Conservation (phyloP, 805 yeast species). For the Kluyveromyces dobzhanskii region DNA sequence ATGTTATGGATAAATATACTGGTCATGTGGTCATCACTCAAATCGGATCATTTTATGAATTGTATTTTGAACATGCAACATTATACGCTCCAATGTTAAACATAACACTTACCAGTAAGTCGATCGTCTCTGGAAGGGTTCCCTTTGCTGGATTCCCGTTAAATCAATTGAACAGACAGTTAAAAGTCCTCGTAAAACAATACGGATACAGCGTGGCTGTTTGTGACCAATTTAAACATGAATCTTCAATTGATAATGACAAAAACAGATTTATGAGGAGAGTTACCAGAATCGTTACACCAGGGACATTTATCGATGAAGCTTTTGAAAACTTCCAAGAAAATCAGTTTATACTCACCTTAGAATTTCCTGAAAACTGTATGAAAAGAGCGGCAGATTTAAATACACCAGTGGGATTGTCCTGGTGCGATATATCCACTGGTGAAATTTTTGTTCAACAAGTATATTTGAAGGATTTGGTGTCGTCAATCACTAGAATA, state of each 20-base stretch:
- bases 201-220: slow-evolving; percentile 67
- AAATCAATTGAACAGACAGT: slow-evolving; percentile 59
- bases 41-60: slow-evolving; percentile 80
- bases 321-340: slow-evolving; percentile 64
- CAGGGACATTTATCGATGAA: slow-evolving; percentile 89
- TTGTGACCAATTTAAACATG: slow-evolving; percentile 53
- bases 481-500: slow-evolving; percentile 68
- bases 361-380: slow-evolving; percentile 49
- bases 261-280: slow-evolving; percentile 48
- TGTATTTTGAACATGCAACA: slow-evolving; percentile 84
- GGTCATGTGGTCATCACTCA: slow-evolving; percentile 62
- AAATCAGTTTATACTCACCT: slow-evolving; percentile 61
- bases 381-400: slow-evolving; percentile 31
- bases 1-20: slow-evolving; percentile 37
- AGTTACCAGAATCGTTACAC: slow-evolving; percentile 74
- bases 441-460: slow-evolving; percentile 71
- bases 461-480: slow-evolving; percentile 48
- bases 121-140: slow-evolving; percentile 36
- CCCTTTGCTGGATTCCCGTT: slow-evolving; percentile 93
- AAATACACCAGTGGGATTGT: slow-evolving; percentile 49
- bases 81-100: slow-evolving; percentile 63
- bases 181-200: slow-evolving; percentile 65
- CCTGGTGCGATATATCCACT: slow-evolving; percentile 85
- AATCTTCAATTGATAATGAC: slow-evolving; percentile 25
- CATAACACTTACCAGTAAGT: slow-evolving; percentile 55